Percentiles rank a stretch among this genome's conserved stretches.
Evolutionary conservation across 345 rosid species (phyloP).

Genomic region (Gossypium sturtianum): DNA sequence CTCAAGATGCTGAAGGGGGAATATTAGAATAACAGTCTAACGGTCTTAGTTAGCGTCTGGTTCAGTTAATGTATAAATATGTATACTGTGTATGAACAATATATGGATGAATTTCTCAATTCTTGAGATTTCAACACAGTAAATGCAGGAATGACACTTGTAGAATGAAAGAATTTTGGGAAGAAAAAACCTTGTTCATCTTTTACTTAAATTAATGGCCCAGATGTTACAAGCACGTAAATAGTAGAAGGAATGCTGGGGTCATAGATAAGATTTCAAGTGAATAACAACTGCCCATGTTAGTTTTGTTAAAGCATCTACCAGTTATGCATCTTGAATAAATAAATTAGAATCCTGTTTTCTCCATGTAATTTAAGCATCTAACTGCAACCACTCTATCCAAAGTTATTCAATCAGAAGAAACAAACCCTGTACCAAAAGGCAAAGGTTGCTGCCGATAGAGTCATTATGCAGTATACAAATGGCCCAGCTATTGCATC

Average conservation of each 20-base stretch:
- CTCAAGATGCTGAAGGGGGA: too few relatives aligned
- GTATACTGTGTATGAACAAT: too few relatives aligned
- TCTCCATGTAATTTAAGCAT: neutral
- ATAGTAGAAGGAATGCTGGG: neutral
- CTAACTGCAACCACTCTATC: neutral
- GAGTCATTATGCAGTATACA: slow-evolving; percentile 72
- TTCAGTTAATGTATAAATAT: too few relatives aligned
- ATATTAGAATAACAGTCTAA: too few relatives aligned
- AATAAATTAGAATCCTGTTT: neutral
- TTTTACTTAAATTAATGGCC: neutral
- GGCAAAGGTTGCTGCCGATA: slow-evolving; percentile 83
- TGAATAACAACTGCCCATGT: neutral
- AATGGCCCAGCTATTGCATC: slow-evolving; percentile 96
- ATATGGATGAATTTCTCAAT: too few relatives aligned
- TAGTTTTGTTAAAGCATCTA: slow-evolving; percentile 3
- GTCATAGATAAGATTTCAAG: neutral
- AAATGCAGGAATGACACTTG: slow-evolving; percentile 1
- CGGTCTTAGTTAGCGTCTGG: too few relatives aligned
- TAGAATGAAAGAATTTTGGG: neutral
- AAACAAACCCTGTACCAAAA: slow-evolving; percentile 56
- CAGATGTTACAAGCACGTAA: neutral
- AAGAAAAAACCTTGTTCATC: neutral
- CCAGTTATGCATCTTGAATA: neutral
- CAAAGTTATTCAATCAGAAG: slow-evolving; percentile 8
- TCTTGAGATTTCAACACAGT: too few relatives aligned